These are phyloP conservation scores for Plectosphaerella sp. DNA, from an alignment of 2,329 filamentous ascomycete genomes.

Conservation along the genomic window DNA sequence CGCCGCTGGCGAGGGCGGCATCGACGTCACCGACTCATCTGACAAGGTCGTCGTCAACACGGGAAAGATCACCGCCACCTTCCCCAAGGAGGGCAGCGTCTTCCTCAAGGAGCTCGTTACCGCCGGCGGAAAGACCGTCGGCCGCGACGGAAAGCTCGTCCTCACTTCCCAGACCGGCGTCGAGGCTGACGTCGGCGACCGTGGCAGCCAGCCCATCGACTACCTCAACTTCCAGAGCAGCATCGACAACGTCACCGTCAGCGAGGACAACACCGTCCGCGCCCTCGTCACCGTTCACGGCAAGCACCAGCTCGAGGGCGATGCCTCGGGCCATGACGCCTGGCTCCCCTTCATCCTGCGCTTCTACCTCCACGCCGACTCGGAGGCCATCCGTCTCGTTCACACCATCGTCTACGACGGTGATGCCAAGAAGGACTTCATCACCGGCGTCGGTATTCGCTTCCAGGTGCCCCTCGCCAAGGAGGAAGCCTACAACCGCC, in stretches of 20 bases:
- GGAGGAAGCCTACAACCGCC: constrained; percentile 53
- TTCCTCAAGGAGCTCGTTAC: constrained; percentile 35
- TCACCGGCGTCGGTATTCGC: constrained; percentile 48
- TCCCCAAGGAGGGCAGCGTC: constrained; percentile 35
- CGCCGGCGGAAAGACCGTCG: constrained; percentile 34
- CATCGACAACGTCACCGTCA: constrained; percentile 46
- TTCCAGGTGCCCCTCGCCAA: constrained; percentile 50
- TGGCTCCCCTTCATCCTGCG: constrained; percentile 53
- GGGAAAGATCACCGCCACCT: constrained; percentile 35
- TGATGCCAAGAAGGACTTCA: constrained; percentile 42
- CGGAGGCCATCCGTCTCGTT: constrained; percentile 47
- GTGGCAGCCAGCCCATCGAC: constrained; percentile 27
- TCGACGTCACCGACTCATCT: constrained; percentile 15
- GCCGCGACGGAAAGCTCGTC: constrained; percentile 44
- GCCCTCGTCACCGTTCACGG: constrained; percentile 42
- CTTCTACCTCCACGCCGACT: constrained; percentile 56
- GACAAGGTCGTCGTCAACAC: constrained; percentile 35
- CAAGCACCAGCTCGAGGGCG: constrained; percentile 25
- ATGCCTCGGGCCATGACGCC: constrained; percentile 27
- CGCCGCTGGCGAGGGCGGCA: constrained; percentile 20
- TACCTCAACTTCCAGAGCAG: constrained; percentile 43
- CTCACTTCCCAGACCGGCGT: constrained; percentile 47
- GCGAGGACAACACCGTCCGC: constrained; percentile 33
- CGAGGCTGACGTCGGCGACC: constrained; percentile 31
- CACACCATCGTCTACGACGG: constrained; percentile 55